Percentiles rank a stretch among this genome's conserved stretches.
Evolutionary conservation across 495 filamentous ascomycete genomes (phyloP).

Genomic region (Penicillium subrubescens): DNA sequence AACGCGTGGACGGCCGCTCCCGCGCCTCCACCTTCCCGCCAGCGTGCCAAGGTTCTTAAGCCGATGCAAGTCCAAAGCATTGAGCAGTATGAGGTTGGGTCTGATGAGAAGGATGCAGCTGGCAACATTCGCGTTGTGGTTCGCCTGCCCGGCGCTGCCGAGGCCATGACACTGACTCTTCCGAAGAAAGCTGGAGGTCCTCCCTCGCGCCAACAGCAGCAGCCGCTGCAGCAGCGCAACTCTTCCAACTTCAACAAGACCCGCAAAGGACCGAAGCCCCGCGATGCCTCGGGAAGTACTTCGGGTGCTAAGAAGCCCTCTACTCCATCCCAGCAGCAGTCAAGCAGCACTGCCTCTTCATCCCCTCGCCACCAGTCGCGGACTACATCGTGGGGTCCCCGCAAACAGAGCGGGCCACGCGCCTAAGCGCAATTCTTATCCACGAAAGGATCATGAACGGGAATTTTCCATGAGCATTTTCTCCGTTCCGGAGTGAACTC

Average conservation of each 20-base stretch:
- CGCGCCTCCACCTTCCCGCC: conserved; percentile 32
- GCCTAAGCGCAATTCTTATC: conserved; percentile 12
- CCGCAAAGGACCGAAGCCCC: conserved; percentile 39
- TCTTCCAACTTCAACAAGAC: conserved; percentile 32
- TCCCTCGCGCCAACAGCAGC: conserved; percentile 24
- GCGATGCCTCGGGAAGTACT: conserved; percentile 28
- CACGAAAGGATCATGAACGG: neutral
- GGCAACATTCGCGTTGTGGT: conserved; percentile 38
- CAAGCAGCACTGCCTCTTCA: conserved; percentile 24
- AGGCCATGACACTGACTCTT: conserved; percentile 33
- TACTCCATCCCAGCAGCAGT: conserved; percentile 22
- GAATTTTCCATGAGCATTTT: neutral
- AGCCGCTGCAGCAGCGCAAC: conserved; percentile 9
- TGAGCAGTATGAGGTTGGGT: conserved; percentile 37
- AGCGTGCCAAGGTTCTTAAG: conserved; percentile 39
- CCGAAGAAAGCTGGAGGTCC: conserved; percentile 34
- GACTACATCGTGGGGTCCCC: conserved; percentile 38
- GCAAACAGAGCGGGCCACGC: conserved; percentile 25
- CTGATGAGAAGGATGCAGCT: conserved; percentile 39
- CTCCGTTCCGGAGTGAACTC: neutral
- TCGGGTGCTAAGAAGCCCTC: conserved; percentile 30
- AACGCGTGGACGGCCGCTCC: conserved; percentile 52
- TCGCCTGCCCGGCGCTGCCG: conserved; percentile 38
- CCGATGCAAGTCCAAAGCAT: conserved; percentile 44
- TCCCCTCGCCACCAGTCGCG: conserved; percentile 36